Base-by-base conservation (phyloP, 192 early-diverging fungal genomes). In the Podila clonocystis region DNA sequence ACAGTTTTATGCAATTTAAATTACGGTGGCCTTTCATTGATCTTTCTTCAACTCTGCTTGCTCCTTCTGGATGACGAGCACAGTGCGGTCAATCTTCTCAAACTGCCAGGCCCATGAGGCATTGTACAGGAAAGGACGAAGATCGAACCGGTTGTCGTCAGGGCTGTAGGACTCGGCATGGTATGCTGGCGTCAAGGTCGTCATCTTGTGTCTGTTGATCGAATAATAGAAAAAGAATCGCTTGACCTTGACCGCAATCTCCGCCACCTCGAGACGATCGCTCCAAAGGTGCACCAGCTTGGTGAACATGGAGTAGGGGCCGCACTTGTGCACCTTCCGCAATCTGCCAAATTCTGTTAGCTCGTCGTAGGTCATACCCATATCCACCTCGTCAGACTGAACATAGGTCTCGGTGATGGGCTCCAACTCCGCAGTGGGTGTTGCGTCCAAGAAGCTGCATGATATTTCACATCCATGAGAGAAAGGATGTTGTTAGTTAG, bases 191-290 rank as follows among this genome's bases (percentile, higher is more conserved):
- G 98, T 98, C 9, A 99, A 72, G 0, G 97, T 95, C 9, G 98
- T 99, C 88, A 97, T 95, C 86, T 99, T 99, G 87, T 99, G 98
- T 48, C 98, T 91, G 88, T 99, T 99, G 66, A 99, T 96, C 9
- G 97, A 89, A 73, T 99, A 97, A 83, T 89, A 99, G 69, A 93
- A 96, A 82, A 98, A 99, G 84, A 99, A 99, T 15, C 87, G 84
- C 84, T 99, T 99, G 58, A 99, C 97, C 68, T 98, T 98, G 13
- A 77, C 86, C 0, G 95, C 97, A 72, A 99, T 88, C 91, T 93
- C 85, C 1, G 85, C 84, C 15, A 93, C 91, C 9, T 76, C 69
- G 58, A 96, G 66, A 20, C 71, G 66, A 30, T 78, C 67, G 28
- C 88, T 86, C 98, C 97, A 99, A 20, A 90, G 80, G 66, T 94